These are phyloP conservation scores for Podaxis carcinomalis DNA, from an alignment of 768 basidiomycete genomes.

Conservation along the genomic window DNA sequence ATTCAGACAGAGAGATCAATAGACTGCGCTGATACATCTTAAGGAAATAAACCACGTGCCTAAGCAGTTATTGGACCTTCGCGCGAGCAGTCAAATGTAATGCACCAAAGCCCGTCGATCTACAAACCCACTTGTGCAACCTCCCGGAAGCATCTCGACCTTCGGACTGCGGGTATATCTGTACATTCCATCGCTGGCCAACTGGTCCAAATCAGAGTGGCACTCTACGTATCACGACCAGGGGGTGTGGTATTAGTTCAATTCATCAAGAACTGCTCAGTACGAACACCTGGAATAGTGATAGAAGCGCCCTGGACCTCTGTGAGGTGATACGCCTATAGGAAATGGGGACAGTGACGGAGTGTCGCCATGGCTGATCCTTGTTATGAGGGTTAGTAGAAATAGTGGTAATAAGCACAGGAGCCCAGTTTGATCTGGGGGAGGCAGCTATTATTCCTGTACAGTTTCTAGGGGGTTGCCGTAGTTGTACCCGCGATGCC, in stretches of 20 bases:
- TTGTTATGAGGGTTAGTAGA: background rate
- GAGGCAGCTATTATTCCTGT: too few species aligned
- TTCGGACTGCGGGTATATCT: slow-evolving; percentile 37
- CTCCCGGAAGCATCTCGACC: slow-evolving; percentile 46
- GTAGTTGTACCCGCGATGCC: too few species aligned
- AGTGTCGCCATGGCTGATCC: background rate
- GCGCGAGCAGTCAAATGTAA: slow-evolving; percentile 23
- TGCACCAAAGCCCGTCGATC: slow-evolving; percentile 22
- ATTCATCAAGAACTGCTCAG: slow-evolving; percentile 44
- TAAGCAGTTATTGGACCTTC: slow-evolving; percentile 8
- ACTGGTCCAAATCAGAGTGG: background rate
- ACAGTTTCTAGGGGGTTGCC: too few species aligned
- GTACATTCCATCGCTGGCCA: slow-evolving; percentile 29
- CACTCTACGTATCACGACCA: slow-evolving; percentile 8
- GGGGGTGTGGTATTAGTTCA: slow-evolving; percentile 20
- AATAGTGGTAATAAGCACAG: background rate
- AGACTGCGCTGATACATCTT: too few species aligned
- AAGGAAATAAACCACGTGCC: slow-evolving; percentile 2
- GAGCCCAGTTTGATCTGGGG: too few species aligned
- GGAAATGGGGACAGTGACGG: background rate
- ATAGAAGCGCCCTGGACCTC: background rate
- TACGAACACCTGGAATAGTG: slow-evolving; percentile 33
- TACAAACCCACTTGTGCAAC: slow-evolving; percentile 28
- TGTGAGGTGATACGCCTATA: background rate
- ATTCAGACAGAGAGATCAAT: slow-evolving; percentile 2